A percentile compares a stretch with the other conserved stretches of the same genome.
Conservation (phyloP, 1,284 basidiomycete genomes). For the Lignosus rhinocerotis region DNA sequence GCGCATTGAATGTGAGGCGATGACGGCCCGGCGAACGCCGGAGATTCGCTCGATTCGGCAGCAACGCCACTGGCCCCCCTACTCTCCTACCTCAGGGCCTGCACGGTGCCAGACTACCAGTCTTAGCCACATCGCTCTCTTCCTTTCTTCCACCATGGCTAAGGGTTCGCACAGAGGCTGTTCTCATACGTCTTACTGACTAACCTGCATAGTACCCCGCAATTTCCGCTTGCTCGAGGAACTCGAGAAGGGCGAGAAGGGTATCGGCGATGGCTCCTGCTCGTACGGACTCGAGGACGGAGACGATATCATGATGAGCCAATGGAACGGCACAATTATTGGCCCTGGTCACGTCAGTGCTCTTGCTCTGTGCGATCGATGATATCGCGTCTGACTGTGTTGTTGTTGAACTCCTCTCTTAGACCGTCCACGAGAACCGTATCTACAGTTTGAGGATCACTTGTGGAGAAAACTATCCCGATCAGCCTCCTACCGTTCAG, state of each 20-base stretch:
- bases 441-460: conserved; percentile 95
- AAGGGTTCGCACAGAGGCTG: conserved; percentile 44
- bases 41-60: conserved; percentile 15
- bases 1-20: conserved; percentile 7
- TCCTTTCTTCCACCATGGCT: conserved; percentile 47
- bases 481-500: conserved; percentile 73
- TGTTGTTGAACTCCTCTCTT: conserved; percentile 12
- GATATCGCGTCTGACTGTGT: conserved; percentile 23
- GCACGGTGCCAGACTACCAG: not conserved
- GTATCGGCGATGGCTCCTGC: conserved; percentile 96
- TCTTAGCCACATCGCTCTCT: conserved; percentile 8
- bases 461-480: conserved; percentile 86
- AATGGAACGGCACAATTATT: conserved; percentile 99
- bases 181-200: not conserved
- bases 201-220: conserved; percentile 72
- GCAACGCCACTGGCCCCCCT: conserved; percentile 17
- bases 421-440: conserved; percentile 97
- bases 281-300: conserved; percentile 92
- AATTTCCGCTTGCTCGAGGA: conserved; percentile 97
- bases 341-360: conserved; percentile 90
- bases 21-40: conserved; percentile 23
- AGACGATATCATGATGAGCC: conserved; percentile 94
- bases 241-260: conserved; percentile 99
- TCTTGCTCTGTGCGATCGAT: not conserved
- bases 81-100: not conserved